Conservation (phyloP, 176 grass and related monocot species). For the Ampelocalamus luodianensis region DNA sequence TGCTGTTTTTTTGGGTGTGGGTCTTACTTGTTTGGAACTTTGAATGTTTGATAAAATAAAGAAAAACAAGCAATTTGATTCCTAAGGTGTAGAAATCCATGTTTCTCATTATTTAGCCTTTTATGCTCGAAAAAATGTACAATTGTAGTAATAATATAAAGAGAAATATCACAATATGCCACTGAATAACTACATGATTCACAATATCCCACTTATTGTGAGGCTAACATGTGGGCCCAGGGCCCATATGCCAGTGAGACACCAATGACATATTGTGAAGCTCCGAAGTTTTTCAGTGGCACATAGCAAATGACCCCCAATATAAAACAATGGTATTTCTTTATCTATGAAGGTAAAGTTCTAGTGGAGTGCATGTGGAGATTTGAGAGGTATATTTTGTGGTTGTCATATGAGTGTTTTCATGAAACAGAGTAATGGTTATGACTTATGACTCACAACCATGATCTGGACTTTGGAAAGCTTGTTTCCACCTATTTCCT, state of each 20-base stretch:
- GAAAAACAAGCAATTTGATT: neutral
- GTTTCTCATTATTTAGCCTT: neutral
- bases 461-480: conserved; percentile 10
- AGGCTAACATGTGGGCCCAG: no score
- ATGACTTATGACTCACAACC: neutral
- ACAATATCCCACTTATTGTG: no score
- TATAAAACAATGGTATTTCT: neutral
- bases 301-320: no score
- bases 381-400: neutral
- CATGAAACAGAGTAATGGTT: neutral
- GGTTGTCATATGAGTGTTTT: neutral
- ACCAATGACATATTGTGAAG: no score
- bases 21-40: neutral
- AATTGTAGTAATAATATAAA: neutral
- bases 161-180: no score
- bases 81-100: neutral
- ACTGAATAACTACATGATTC: no score
- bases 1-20: neutral
- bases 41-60: neutral
- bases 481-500: neutral
- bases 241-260: no score
- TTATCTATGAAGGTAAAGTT: conserved; percentile 11
- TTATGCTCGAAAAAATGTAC: neutral
- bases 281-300: no score
- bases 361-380: neutral